phyloP scores from a whole-genome alignment of 495 filamentous ascomycete genomes.

The Aspergillus cavernicola region DNA sequence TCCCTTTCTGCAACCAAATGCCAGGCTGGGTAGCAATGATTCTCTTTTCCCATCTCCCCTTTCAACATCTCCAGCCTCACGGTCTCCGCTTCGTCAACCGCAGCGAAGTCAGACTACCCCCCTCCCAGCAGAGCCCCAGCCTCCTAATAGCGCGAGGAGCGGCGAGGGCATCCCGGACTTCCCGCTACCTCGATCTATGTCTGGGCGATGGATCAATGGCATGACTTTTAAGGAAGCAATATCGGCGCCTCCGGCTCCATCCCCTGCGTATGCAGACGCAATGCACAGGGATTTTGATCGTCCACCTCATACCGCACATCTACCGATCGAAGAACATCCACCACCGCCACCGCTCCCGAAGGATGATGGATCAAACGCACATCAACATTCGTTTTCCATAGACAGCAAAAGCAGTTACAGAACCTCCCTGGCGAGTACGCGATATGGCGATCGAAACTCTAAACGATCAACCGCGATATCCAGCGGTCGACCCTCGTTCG shows the following conservation, averaged over 20 bases:
- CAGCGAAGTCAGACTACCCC: conserved; percentile 47
- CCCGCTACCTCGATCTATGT: conserved; percentile 45
- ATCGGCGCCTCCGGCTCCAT: conserved; percentile 21
- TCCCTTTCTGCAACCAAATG: conserved; percentile 52
- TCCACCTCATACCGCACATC: conserved; percentile 7
- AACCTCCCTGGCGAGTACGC: conserved; percentile 42
- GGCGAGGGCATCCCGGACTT: conserved; percentile 63
- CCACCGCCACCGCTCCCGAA: conserved; percentile 30
- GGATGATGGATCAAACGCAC: conserved; percentile 13
- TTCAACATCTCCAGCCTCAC: conserved; percentile 33
- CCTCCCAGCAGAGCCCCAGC: conserved; percentile 37
- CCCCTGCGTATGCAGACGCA: conserved; percentile 12
- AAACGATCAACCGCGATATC: conserved; percentile 31
- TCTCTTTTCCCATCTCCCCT: conserved; percentile 59
- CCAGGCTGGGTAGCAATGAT: conserved; percentile 58
- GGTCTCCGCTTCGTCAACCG: conserved; percentile 37
- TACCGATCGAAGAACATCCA: conserved; percentile 17
- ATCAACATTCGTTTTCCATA: conserved; percentile 32
- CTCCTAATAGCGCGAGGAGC: conserved; percentile 39
- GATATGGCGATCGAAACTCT: conserved; percentile 28
- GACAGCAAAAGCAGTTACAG: conserved; percentile 46
- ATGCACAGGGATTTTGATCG: background rate
- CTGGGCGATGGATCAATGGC: conserved; percentile 23
- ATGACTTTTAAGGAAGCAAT: conserved; percentile 8
- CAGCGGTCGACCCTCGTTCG: conserved; percentile 38